These are phyloP conservation scores for Phaeotremella fagi DNA, from an alignment of 768 basidiomycete genomes.

Conservation along the genomic window DNA sequence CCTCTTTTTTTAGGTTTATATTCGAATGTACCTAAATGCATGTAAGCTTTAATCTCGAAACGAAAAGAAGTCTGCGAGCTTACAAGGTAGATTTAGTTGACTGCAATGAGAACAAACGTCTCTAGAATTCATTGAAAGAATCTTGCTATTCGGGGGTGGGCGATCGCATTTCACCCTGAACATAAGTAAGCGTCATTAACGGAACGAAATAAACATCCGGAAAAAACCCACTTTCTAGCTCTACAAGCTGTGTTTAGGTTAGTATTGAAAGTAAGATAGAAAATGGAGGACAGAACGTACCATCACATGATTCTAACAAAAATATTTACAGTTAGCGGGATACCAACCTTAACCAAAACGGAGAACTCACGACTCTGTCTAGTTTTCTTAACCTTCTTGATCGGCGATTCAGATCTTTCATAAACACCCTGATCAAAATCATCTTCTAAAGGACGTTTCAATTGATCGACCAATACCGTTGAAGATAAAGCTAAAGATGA, in stretches of 20 bases:
- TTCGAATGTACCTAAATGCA: conserved; percentile 63
- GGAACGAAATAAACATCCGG: neutral
- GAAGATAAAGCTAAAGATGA: no score
- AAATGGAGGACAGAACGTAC: conserved; percentile 18
- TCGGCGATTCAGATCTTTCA: no score
- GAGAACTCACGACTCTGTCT: conserved; percentile 37
- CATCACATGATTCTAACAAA: conserved; percentile 41
- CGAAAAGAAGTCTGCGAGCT: neutral
- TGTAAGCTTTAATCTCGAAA: neutral
- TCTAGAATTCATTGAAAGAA: neutral
- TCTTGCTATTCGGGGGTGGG: conserved; percentile 20
- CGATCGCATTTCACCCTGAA: conserved; percentile 41
- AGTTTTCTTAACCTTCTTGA: conserved; percentile 27
- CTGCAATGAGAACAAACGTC: conserved; percentile 26
- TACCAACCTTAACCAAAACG: no score
- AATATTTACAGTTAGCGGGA: no score
- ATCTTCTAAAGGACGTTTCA: no score
- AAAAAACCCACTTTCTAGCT: conserved; percentile 36
- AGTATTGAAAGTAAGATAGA: neutral
- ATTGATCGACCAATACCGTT: no score
- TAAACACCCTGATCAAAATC: no score
- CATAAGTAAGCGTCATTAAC: neutral
- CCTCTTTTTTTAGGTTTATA: conserved; percentile 92
- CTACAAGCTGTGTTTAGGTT: conserved; percentile 25
- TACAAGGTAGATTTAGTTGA: conserved; percentile 22